These are phyloP conservation scores for Dendrothele bispora DNA, from an alignment of 768 basidiomycete genomes.

Conservation along the genomic window DNA sequence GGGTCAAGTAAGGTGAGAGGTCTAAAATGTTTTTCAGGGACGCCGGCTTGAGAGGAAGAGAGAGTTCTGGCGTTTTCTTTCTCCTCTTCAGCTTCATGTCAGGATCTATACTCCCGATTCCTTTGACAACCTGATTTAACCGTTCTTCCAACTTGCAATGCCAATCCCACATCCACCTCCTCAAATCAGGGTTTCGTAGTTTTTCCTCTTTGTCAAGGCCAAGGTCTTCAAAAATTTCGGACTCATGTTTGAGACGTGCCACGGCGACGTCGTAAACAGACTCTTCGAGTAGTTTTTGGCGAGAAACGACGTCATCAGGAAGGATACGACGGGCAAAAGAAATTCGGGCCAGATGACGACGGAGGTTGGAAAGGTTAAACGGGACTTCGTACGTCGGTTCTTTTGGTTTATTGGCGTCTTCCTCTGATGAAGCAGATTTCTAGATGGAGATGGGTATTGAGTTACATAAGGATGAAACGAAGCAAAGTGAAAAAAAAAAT, in stretches of 20 bases:
- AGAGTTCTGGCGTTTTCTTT: constrained; percentile 2
- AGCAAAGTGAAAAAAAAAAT: constrained; percentile 6
- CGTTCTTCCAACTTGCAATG: constrained; percentile 56
- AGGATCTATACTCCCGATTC: constrained; percentile 39
- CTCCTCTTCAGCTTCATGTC: neutral
- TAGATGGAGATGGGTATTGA: too few species aligned
- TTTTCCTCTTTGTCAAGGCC: constrained; percentile 51
- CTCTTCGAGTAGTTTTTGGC: constrained; percentile 82
- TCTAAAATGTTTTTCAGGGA: too few species aligned
- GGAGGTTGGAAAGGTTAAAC: constrained; percentile 74
- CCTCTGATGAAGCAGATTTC: constrained; percentile 15
- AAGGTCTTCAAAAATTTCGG: constrained; percentile 54
- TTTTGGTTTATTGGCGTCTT: constrained; percentile 14
- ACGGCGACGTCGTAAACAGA: constrained; percentile 85
- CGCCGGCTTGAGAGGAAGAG: too few species aligned
- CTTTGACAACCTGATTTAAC: constrained; percentile 50
- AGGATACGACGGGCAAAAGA: constrained; percentile 62
- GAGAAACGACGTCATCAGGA: constrained; percentile 63
- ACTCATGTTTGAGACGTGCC: constrained; percentile 65
- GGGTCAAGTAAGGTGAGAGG: constrained; percentile 70
- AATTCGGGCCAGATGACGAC: constrained; percentile 66
- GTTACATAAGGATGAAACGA: constrained; percentile 2
- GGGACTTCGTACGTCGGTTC: constrained; percentile 47
- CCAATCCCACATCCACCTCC: constrained; percentile 88
- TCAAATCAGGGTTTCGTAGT: constrained; percentile 52